These are phyloP conservation scores for Syncephalastrum sp. DNA, from an alignment of 371 early-diverging fungal species.

Conservation along the genomic window DNA sequence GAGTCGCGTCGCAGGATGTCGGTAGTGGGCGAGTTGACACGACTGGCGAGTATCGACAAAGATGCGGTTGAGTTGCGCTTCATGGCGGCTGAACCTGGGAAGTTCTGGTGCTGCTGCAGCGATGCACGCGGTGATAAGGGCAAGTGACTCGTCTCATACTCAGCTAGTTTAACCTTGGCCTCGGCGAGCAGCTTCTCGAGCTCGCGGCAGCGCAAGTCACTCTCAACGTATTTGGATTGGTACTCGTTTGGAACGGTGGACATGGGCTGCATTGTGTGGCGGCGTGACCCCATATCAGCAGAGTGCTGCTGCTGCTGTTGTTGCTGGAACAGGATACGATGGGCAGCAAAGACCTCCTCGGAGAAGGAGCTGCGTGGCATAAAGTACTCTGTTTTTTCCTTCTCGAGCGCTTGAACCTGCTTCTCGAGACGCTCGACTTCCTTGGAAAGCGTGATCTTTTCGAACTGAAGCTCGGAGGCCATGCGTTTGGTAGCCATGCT, in stretches of 20 bases:
- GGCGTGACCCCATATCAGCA: conserved; percentile 1
- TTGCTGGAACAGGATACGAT: conserved; percentile 29
- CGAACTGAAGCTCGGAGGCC: conserved; percentile 35
- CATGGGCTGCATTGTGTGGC: conserved; percentile 11
- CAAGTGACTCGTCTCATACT: conserved; percentile 22
- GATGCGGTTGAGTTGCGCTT: conserved; percentile 33
- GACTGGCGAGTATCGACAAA: conserved; percentile 29
- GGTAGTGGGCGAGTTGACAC: conserved; percentile 21
- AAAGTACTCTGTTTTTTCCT: conserved; percentile 40
- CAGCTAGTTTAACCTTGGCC: conserved; percentile 41
- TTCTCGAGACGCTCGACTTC: conserved; percentile 23
- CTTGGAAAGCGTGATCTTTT: conserved; percentile 31
- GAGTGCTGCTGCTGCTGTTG: conserved; percentile 1
- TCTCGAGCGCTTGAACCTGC: conserved; percentile 33
- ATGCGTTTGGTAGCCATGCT: conserved; percentile 33
- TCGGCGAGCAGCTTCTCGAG: conserved; percentile 48
- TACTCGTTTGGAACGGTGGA: conserved; percentile 15
- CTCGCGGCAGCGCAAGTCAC: conserved; percentile 49
- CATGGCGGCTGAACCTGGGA: conserved; percentile 24
- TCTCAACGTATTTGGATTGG: conserved; percentile 43
- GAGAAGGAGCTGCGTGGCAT: conserved; percentile 46
- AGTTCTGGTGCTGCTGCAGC: conserved; percentile 20
- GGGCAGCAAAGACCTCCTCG: conserved; percentile 48
- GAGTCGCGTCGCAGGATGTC: no score
- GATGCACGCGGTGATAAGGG: conserved; percentile 24